Evolutionary conservation across 257 asterid genomes (phyloP).

Genomic region (Thymus quinquecostatus): DNA sequence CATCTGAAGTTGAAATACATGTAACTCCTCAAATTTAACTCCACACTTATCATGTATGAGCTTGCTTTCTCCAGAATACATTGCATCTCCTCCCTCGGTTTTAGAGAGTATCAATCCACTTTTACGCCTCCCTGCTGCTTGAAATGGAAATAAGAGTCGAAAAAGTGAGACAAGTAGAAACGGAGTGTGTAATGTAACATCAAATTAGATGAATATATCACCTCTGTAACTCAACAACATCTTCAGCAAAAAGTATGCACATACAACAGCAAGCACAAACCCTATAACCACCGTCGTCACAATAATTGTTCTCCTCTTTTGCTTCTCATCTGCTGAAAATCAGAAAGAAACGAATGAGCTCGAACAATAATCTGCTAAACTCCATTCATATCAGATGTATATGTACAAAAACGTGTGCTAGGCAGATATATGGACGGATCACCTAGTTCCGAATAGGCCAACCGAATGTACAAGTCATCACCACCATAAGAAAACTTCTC

Average conservation of each 20-base stretch:
- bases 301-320: conserved; percentile 11
- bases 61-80: neutral
- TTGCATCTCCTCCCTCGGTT: neutral
- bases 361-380: neutral
- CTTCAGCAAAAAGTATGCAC: conserved; percentile 1
- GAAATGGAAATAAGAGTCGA: neutral
- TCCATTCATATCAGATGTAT: neutral
- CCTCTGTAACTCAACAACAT: conserved; percentile 27
- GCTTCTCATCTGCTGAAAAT: conserved; percentile 15
- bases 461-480: conserved; percentile 30
- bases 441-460: conserved; percentile 38
- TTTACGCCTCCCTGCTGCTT: conserved; percentile 14
- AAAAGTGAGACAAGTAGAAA: too few species aligned
- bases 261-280: neutral
- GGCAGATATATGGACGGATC: neutral
- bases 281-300: conserved; percentile 9
- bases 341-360: neutral
- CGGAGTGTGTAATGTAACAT: too few species aligned
- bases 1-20: conserved; percentile 20
- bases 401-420: neutral
- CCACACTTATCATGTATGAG: conserved; percentile 8
- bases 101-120: neutral
- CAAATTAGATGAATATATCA: neutral
- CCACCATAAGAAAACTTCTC: conserved; percentile 32
- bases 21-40: conserved; percentile 31